Evolutionary conservation across 129 eudicot species (phyloP).

Genomic region (sunflower (Helianthus annuus)): HanXRQr2.0-SUNRISE NC_035435.2:169864364-169864863

Average conservation of each 20-base stretch:
- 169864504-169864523: conserved; percentile 57
- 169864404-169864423: conserved; percentile 63
- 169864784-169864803: too few species aligned
- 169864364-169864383: conserved; percentile 71
- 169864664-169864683: too few species aligned
- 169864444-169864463: conserved; percentile 31
- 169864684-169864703: too few species aligned
- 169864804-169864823: too few species aligned
- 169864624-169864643: conserved; percentile 27
- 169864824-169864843: too few species aligned
- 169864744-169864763: conserved; percentile 79
- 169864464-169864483: conserved; percentile 42
- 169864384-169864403: conserved; percentile 68
- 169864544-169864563: conserved; percentile 85
- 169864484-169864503: conserved; percentile 37
- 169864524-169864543: conserved; percentile 88
- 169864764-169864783: conserved; percentile 30
- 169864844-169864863: too few species aligned
- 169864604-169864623: conserved; percentile 74
- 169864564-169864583: conserved; percentile 69
- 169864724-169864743: conserved; percentile 59
- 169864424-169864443: conserved; percentile 51
- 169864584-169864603: conserved; percentile 83
- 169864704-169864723: conserved; percentile 52
- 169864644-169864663: background rate